Conservation (phyloP, 257 asterid genomes). For the Solanum chilense region DNA sequence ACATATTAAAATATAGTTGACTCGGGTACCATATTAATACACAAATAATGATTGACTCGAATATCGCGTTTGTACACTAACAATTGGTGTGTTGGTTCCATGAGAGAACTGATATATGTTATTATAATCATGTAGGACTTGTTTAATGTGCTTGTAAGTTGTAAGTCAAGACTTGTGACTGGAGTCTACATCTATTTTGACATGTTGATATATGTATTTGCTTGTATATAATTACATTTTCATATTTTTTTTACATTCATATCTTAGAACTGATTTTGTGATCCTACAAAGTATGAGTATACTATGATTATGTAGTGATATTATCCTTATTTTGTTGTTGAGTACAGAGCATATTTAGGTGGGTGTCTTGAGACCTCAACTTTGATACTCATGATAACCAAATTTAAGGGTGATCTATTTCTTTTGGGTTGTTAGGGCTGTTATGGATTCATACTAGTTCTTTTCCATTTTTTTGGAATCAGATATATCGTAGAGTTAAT, state of each 20-base stretch:
- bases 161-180: not conserved
- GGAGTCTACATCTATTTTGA: not conserved
- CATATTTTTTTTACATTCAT: too few relatives aligned
- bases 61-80: not conserved
- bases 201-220: not conserved
- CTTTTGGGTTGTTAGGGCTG: not conserved
- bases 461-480: not conserved
- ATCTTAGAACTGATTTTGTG: not conserved
- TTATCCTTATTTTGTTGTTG: not conserved
- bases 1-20: not conserved
- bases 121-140: not conserved
- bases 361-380: not conserved
- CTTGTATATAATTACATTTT: not conserved
- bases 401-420: not conserved
- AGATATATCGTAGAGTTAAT: not conserved
- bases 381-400: not conserved
- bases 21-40: not conserved
- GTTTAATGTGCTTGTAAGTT: not conserved
- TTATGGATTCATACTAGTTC: not conserved
- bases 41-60: not conserved
- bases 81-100: not conserved
- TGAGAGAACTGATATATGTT: not conserved
- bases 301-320: not conserved
- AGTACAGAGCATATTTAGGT: not conserved
- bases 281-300: too few relatives aligned